A percentile compares a stretch with the other conserved stretches of the same genome.
Conservation (phyloP, 768 basidiomycete genomes). For the Leccinum pellstonianum region DNA sequence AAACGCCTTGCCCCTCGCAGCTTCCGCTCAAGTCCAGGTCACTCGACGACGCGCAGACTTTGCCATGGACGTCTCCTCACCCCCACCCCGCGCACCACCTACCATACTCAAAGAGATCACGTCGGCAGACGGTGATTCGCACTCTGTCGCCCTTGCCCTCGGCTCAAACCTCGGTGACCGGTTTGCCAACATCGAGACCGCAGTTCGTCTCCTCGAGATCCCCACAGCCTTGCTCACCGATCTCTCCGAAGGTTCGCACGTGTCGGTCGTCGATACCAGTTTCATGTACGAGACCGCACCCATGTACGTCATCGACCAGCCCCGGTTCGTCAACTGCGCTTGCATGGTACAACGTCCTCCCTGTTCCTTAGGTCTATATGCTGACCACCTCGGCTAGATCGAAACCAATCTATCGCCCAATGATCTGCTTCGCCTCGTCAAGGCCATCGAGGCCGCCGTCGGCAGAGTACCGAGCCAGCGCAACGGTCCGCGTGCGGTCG, state of each 20-base stretch:
- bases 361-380: not conserved
- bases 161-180: slow-evolving; percentile 92
- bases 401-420: slow-evolving; percentile 67
- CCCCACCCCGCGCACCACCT: not conserved
- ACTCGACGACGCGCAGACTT: slow-evolving; percentile 44
- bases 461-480: slow-evolving; percentile 78
- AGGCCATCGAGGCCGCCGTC: slow-evolving; percentile 67
- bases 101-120: not conserved
- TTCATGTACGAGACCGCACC: slow-evolving; percentile 92
- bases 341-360: slow-evolving; percentile 55
- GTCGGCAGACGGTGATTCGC: not conserved
- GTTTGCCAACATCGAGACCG: slow-evolving; percentile 76
- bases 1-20: slow-evolving; percentile 64
- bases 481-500: slow-evolving; percentile 87
- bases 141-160: slow-evolving; percentile 67
- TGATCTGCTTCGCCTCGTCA: slow-evolving; percentile 60
- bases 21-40: slow-evolving; percentile 63
- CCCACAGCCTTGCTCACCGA: slow-evolving; percentile 34
- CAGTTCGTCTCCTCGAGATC: slow-evolving; percentile 67
- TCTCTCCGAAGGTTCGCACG: slow-evolving; percentile 23
- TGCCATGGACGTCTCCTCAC: slow-evolving; percentile 12
- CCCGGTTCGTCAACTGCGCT: slow-evolving; percentile 86
- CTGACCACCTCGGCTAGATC: slow-evolving; percentile 42
- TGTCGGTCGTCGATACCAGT: slow-evolving; percentile 69
- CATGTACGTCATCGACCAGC: slow-evolving; percentile 95